These are phyloP conservation scores for Ceratonia siliqua DNA, from an alignment of 306 rosid genomes.

Conservation along the genomic window DNA sequence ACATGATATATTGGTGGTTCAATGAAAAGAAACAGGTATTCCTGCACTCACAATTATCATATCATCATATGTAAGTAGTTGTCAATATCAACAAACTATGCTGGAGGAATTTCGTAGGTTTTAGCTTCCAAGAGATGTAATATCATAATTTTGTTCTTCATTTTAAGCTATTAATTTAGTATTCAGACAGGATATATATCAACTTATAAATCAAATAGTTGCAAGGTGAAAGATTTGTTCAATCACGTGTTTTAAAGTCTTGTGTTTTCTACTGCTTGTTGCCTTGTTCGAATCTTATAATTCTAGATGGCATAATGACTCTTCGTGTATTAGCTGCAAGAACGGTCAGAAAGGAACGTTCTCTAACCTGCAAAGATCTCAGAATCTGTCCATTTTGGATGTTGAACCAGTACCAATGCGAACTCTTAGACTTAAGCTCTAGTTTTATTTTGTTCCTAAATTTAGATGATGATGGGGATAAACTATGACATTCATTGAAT, in stretches of 20 bases:
- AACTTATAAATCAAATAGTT: not conserved
- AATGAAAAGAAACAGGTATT: conserved; percentile 79
- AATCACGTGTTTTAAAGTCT: too few relatives aligned
- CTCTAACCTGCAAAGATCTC: not conserved
- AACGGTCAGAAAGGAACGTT: not conserved
- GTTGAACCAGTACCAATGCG: not conserved
- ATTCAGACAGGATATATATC: not conserved
- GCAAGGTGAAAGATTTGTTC: not conserved
- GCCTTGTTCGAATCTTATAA: not conserved
- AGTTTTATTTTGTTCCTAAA: too few relatives aligned
- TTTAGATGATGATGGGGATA: too few relatives aligned
- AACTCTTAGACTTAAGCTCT: not conserved
- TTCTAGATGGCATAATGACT: not conserved
- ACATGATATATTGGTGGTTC: conserved; percentile 77
- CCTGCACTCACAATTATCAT: conserved; percentile 53
- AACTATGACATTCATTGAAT: not conserved
- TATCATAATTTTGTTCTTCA: not conserved
- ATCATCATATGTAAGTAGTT: conserved; percentile 11
- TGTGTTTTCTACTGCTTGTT: not conserved
- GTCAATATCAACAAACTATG: conserved; percentile 6
- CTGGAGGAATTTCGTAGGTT: not conserved
- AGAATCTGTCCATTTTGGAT: not conserved
- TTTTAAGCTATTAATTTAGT: not conserved
- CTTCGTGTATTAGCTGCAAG: not conserved
- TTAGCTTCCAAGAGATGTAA: not conserved